Evolutionary conservation across 2,329 filamentous ascomycete species (phyloP), one percentile per base, ranked within the genome.

Genomic region (Aspergillus ustus): DNA sequence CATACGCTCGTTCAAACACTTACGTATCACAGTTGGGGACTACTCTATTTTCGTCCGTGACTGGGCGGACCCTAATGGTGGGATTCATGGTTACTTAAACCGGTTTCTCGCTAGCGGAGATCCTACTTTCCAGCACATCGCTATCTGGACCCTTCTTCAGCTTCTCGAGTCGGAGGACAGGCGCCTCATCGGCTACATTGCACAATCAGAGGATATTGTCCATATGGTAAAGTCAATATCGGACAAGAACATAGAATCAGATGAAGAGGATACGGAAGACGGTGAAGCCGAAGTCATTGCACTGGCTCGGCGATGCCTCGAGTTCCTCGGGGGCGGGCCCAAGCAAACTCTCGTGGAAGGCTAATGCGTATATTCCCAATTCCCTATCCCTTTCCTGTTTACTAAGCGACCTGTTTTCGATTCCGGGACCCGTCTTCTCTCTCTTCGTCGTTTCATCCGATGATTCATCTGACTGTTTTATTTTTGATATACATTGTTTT

Each of bases 121-220:
- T 74, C 89, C 95, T 0, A 99, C 95, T 0, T 99, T 99, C 83
- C 95, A 99, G 78, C 95, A 99, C 75, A 99, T 99, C 73, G 95
- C 95, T 54, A 97, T 98, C 66, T 99, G 95, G 95, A 99, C 95
- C 1, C 81, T 99, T 52, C 85, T 99, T 3, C 95, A 99, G 75
- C 85, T 99, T 4, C 89, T 99, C 54, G 95, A 99, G 78, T 97
- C 94, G 0, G 93, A 96, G 75, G 94, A 99, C 74, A 89, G 91
- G 78, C 90, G 88, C 59, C 83, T 99, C n/a, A 90, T 97, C 65
- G 89, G 89, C 53, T 87, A 92, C 52, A 97, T 99, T 69, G 89
- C 91, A 70, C 91, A 94, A 73, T 93, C 93, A 1, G 91, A 94
- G 66, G 92, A 97, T 67, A 91, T 99, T 67, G 91, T 97, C 60